Conservation (phyloP, 163 green algal genomes). For the Volvox carteri region DNA sequence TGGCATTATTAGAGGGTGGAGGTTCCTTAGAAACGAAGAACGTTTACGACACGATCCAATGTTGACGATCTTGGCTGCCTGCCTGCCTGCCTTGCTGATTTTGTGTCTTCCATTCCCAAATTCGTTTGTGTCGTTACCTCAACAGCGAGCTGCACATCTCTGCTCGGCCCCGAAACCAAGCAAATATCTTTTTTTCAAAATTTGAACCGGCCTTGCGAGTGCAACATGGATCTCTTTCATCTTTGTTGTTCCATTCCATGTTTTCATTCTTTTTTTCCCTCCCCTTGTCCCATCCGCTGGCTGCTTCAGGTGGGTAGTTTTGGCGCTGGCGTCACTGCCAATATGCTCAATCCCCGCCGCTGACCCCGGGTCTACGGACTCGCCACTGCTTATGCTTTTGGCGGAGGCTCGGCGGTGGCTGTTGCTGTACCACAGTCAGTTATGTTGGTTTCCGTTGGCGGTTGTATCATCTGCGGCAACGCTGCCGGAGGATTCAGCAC, state of each 20-base stretch:
- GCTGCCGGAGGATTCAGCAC: constrained; percentile 15
- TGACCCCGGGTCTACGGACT: constrained; percentile 11
- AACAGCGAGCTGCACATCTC: too few species aligned
- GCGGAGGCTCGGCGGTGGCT: constrained; percentile 36
- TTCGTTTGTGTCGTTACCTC: too few species aligned
- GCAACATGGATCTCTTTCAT: background rate
- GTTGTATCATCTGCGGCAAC: constrained; percentile 6
- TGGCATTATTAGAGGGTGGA: background rate
- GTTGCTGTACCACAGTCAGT: constrained; percentile 30
- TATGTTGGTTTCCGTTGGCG: constrained; percentile 42
- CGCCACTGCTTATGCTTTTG: constrained; percentile 20
- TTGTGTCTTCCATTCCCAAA: too few species aligned
- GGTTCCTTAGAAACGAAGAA: too few species aligned
- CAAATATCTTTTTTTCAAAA: too few species aligned
- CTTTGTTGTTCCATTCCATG: background rate
- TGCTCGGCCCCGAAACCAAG: too few species aligned
- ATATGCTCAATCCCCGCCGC: constrained; percentile 8
- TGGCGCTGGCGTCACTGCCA: constrained; percentile 36
- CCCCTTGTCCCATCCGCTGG: too few species aligned
- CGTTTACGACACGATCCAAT: too few species aligned
- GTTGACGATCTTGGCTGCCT: too few species aligned
- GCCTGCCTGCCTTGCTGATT: too few species aligned
- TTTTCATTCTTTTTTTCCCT: background rate
- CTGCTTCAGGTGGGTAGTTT: constrained; percentile 24
- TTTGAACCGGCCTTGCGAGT: too few species aligned